Evolutionary conservation across 179 eudicot species (phyloP), one percentile per base, ranked within the genome.

Genomic region (Spinacia oleracea): DNA sequence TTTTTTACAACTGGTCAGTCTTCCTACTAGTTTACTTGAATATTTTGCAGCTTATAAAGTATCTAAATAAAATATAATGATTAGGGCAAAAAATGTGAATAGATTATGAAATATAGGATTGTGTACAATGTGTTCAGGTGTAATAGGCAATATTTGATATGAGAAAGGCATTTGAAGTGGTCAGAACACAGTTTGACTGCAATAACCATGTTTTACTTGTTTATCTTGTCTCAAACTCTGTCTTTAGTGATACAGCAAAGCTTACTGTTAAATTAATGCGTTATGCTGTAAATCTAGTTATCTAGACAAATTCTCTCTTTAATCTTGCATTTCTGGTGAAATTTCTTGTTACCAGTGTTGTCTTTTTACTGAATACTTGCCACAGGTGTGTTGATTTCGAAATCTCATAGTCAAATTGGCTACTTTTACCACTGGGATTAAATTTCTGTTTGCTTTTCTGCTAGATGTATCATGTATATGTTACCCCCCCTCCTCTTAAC

Each of bases 381-480:
- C 7, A n/a, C 7, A 3, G 25, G 0, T 56, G 7, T 56, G 8
- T 25, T 18, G 60, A 18, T 56, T n/a, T 4, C 8, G 12, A 27
- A 9, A 25, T 12, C 66, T 60, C 34, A 20, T 5, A 29, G 66
- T 60, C 34, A 53, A 50, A 20, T 31, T 35, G n/a, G 12, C 53
- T 48, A 48, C 20, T 15, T 31, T 34, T 34, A 16, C 18, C 15
- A 16, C 21, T 34, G 43, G 40, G 8, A 53, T 53, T 34, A 18
- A 34, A 29, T 65, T 34, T 8, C 43, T 67, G 25, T 9, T 38
- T 21, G 1, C 27, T 35, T 38, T 29, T 40, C 25, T 67, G 12
- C 71, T 38, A 35, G 71, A 67, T 67, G 46, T 14, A 67, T 40
- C 48, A 67, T 67, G 46, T 14, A 67, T 40, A 67, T 67, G 48